Evolutionary conservation across 1,284 basidiomycete genomes (phyloP).

Genomic region (Tilletiaria anomala): DNA sequence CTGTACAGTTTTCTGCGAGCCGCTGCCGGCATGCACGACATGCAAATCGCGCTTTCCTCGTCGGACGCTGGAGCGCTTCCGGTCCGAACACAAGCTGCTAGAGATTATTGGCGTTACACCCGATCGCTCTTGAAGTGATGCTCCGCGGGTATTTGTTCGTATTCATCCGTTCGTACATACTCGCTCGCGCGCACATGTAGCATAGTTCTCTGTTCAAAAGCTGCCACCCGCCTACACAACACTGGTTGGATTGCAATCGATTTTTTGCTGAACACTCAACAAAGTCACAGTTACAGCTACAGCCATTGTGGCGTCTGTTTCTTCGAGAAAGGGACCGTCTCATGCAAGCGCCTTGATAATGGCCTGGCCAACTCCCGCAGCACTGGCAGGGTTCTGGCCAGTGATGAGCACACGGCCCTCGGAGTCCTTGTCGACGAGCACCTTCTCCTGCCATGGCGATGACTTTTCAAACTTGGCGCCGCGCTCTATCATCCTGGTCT

Average conservation of each 20-base stretch:
- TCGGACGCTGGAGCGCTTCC: slow-evolving; percentile 5
- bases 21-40: slow-evolving; percentile 9
- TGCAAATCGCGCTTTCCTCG: slow-evolving; percentile 9
- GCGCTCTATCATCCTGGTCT: slow-evolving; percentile 50
- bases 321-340: too few relatives aligned
- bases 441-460: slow-evolving; percentile 48
- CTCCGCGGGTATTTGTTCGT: too few relatives aligned
- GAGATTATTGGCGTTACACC: too few relatives aligned
- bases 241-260: too few relatives aligned
- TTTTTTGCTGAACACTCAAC: too few relatives aligned
- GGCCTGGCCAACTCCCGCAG: slow-evolving; percentile 39
- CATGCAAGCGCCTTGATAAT: slow-evolving; percentile 1
- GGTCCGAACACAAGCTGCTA: slow-evolving; percentile 6
- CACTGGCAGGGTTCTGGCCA: slow-evolving; percentile 42
- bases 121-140: too few relatives aligned
- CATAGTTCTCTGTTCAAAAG: too few relatives aligned
- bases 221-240: too few relatives aligned
- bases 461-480: slow-evolving; percentile 51
- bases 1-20: slow-evolving; percentile 14
- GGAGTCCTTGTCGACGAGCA: slow-evolving; percentile 39
- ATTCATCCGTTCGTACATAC: too few relatives aligned
- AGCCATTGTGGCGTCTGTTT: too few relatives aligned
- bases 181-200: too few relatives aligned
- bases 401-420: slow-evolving; percentile 46
- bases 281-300: too few relatives aligned